Evolutionary conservation across 805 yeast genomes (phyloP).

Genomic region (Wilhelminamyces savonicus): DNA sequence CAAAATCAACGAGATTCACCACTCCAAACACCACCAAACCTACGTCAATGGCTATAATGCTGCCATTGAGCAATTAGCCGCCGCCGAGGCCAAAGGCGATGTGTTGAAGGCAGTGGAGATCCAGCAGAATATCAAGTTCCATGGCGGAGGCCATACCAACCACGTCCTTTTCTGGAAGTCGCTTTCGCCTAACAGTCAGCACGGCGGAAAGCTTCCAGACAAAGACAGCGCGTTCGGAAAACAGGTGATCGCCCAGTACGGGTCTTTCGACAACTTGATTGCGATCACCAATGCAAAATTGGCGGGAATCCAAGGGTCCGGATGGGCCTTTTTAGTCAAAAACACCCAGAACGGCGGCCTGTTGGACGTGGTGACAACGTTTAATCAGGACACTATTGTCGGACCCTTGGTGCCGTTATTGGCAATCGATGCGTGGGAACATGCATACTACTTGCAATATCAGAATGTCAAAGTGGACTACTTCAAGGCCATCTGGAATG

Average conservation of each 20-base stretch:
- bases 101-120: conserved; percentile 54
- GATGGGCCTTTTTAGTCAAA: conserved; percentile 91
- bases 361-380: conserved; percentile 72
- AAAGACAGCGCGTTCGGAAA: conserved; percentile 50
- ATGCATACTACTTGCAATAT: conserved; percentile 91
- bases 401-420: conserved; percentile 67
- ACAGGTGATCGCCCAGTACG: conserved; percentile 60
- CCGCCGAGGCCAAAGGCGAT: conserved; percentile 56
- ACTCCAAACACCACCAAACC: conserved; percentile 88
- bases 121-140: conserved; percentile 77
- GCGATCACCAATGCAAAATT: conserved; percentile 49
- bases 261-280: conserved; percentile 65
- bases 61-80: conserved; percentile 66
- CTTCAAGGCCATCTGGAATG: conserved; percentile 92
- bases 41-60: conserved; percentile 81
- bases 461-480: conserved; percentile 87
- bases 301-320: conserved; percentile 91
- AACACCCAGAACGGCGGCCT: conserved; percentile 64
- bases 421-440: conserved; percentile 96
- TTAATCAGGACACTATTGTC: conserved; percentile 82
- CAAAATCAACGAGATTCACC: conserved; percentile 79
- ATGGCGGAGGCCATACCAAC: conserved; percentile 88
- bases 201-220: conserved; percentile 67
- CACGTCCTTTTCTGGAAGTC: conserved; percentile 86
- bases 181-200: conserved; percentile 66